Evolutionary conservation across 805 yeast genomes (phyloP), one percentile per base, ranked within the genome.

Genomic region (Candida corydali): DNA sequence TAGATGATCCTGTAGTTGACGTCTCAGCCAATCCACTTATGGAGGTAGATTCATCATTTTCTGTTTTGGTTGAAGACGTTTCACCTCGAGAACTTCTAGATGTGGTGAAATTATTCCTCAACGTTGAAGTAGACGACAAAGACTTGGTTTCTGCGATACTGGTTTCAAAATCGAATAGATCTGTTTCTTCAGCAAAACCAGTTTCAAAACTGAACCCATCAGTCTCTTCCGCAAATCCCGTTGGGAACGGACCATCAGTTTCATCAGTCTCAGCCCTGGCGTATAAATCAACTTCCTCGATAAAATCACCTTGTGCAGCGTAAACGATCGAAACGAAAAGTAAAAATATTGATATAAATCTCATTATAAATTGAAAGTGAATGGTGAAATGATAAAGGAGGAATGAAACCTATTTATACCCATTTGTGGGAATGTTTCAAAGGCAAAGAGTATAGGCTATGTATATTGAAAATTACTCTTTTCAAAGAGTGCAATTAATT

Each of bases 281-380:
- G 26, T 23, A 34, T 20, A 47, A 36, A 16, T 41, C 31, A 17
- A 12, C 16, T 7, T 8, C 14, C 8, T 27, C 30, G 5, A 15
- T 19, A 12, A 17, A 11, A 29, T 29, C 31, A 39, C 32, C 42
- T 40, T 46, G 45, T 41, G 17, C 18, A 23, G 17, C 15, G 18
- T 28, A 34, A 29, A 17, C 19, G 5, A 26, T 6, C 5, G 34
- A 23, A 23, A 25, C 23, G 9, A 31, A 23, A 17, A 22, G n/a
- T 17, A 30, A 15, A 8, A 30, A 9, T 11, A 27, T 14, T 12
- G 34, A 5, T 11, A 28, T 5, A 30, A 14, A 23, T 19, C 17
- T 27, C 24, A 20, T 9, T 14, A 20, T 19, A 36, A 16, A 28
- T 17, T 16, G 24, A 11, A 25, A 31, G 8, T 6, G 14, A 17